These are phyloP conservation scores for Dendryphion nanum DNA, from an alignment of 2,329 filamentous ascomycete species.

Conservation along the genomic window DNA sequence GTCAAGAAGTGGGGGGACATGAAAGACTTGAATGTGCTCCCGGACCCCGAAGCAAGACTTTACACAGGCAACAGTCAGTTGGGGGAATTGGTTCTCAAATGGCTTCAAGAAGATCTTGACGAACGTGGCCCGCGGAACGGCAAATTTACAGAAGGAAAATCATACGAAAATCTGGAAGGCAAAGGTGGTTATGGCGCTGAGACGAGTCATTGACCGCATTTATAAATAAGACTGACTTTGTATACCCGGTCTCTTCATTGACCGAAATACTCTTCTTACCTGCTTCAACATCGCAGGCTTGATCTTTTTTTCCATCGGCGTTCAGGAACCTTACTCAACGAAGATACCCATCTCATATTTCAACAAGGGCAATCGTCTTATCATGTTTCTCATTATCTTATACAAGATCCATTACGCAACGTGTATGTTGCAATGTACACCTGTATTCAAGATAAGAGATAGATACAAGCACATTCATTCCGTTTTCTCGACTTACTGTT, in stretches of 20 bases:
- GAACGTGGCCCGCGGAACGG: slow-evolving; percentile 74
- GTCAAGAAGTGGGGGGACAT: slow-evolving; percentile 84
- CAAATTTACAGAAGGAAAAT: slow-evolving; percentile 61
- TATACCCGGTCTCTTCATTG: neutral
- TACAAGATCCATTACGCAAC: too few relatives aligned
- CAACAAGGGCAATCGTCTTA: slow-evolving; percentile 19
- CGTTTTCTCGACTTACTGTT: too few relatives aligned
- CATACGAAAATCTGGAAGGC: slow-evolving; percentile 59
- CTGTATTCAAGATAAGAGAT: too few relatives aligned
- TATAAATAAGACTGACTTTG: too few relatives aligned
- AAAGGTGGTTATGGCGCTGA: slow-evolving; percentile 65
- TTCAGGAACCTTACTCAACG: slow-evolving; percentile 29
- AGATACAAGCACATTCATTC: too few relatives aligned
- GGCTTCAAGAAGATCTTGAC: slow-evolving; percentile 78
- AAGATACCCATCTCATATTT: slow-evolving; percentile 36
- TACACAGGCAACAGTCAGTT: slow-evolving; percentile 74
- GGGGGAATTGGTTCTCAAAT: slow-evolving; percentile 82
- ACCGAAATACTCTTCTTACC: neutral
- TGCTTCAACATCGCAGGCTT: slow-evolving; percentile 27
- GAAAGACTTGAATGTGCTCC: slow-evolving; percentile 56
- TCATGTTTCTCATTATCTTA: too few relatives aligned
- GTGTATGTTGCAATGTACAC: too few relatives aligned
- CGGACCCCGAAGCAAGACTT: slow-evolving; percentile 34
- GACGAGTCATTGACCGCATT: slow-evolving; percentile 42
- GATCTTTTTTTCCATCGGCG: slow-evolving; percentile 18